phyloP scores from a whole-genome alignment of 2,329 filamentous ascomycete species.

The Paecilomyces dactylethromorphus region DNA sequence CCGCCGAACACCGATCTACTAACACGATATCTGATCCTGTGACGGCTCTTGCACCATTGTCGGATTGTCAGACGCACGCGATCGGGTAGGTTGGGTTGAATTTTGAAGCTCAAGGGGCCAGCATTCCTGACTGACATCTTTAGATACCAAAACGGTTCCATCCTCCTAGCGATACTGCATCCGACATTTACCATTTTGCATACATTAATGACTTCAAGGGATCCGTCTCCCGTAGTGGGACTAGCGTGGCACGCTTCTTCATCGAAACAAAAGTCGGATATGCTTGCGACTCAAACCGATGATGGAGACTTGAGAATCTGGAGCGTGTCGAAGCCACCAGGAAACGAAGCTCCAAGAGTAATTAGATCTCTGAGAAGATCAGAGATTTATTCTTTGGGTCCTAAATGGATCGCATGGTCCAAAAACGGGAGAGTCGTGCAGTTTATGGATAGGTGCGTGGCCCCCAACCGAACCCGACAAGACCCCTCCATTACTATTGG shows the following conservation, averaged over 20 bases:
- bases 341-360: constrained; percentile 70
- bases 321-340: constrained; percentile 82
- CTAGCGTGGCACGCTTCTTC: constrained; percentile 96
- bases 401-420: constrained; percentile 97
- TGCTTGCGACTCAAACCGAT: constrained; percentile 87
- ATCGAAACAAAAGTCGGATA: constrained; percentile 91
- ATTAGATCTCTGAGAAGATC: constrained; percentile 79
- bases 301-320: constrained; percentile 92
- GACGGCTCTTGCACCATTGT: constrained; percentile 81
- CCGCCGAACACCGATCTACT: constrained; percentile 84
- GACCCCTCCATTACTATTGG: constrained; percentile 2
- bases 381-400: constrained; percentile 65
- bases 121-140: not conserved
- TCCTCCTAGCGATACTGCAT: constrained; percentile 81
- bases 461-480: not conserved
- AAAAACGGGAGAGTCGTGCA: constrained; percentile 96
- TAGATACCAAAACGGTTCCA: constrained; percentile 91
- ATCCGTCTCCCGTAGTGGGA: constrained; percentile 79
- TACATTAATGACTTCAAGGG: constrained; percentile 76
- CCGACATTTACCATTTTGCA: constrained; percentile 92
- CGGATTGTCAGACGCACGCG: constrained; percentile 89
- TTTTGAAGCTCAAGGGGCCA: not conserved
- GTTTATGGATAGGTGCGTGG: constrained; percentile 75
- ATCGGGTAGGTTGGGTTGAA: constrained; percentile 83
- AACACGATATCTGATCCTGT: constrained; percentile 92